Evolutionary conservation across 352 stramenopile species (phyloP).

Genomic region (Phytophthora constricta): DNA sequence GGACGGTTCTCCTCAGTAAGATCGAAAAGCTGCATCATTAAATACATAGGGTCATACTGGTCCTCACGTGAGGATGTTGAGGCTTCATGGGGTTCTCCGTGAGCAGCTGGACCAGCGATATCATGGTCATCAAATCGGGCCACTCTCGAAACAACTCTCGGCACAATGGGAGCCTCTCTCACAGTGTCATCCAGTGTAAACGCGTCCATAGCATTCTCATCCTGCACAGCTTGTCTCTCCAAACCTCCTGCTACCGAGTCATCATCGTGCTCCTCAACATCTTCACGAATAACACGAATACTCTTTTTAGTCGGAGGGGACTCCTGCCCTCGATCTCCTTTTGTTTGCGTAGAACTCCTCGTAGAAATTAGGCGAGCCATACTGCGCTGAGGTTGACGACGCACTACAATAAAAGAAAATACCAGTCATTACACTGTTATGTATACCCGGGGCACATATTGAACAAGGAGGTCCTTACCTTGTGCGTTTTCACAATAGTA

Average conservation of each 20-base stretch:
- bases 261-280: slow-evolving; percentile 30
- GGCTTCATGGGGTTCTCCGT: neutral
- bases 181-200: slow-evolving; percentile 38
- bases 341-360: slow-evolving; percentile 24
- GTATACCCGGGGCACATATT: neutral
- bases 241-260: slow-evolving; percentile 6
- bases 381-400: slow-evolving; percentile 6
- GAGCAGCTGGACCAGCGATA: neutral
- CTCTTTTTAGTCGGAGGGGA: slow-evolving; percentile 11
- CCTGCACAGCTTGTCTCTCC: neutral
- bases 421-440: slow-evolving; percentile 11
- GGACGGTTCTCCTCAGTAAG: slow-evolving; percentile 59
- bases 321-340: slow-evolving; percentile 40
- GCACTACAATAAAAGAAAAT: slow-evolving; percentile 25
- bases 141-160: slow-evolving; percentile 8
- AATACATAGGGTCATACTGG: slow-evolving; percentile 61
- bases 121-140: slow-evolving; percentile 15
- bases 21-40: slow-evolving; percentile 89
- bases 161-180: neutral
- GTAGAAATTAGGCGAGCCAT: neutral
- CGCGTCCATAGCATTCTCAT: slow-evolving; percentile 27
- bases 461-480: slow-evolving; percentile 34
- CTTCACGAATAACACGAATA: slow-evolving; percentile 37
- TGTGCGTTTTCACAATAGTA: slow-evolving; percentile 73
- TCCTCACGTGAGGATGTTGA: slow-evolving; percentile 6